phyloP scores from a whole-genome alignment of 495 filamentous ascomycete species.

The Neurospora sp. region DNA sequence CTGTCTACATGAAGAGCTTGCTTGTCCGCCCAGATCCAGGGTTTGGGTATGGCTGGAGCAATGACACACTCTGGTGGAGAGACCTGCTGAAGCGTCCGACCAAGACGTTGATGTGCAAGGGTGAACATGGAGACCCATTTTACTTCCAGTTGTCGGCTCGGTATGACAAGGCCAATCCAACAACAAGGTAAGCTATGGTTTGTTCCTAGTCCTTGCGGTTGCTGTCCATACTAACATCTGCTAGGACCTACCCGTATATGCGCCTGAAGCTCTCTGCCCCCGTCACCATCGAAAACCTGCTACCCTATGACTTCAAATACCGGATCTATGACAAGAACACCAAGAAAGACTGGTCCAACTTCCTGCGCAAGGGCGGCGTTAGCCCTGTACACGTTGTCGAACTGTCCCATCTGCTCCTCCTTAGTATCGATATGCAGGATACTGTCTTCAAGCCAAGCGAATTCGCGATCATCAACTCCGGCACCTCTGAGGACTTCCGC shows the following conservation, averaged over 20 bases:
- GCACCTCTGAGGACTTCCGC: constrained; percentile 74
- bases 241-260: constrained; percentile 86
- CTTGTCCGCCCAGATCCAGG: constrained; percentile 91
- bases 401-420: constrained; percentile 78
- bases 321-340: constrained; percentile 97
- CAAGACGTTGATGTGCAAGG: constrained; percentile 73
- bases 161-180: constrained; percentile 69
- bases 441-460: constrained; percentile 90
- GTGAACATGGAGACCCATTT: constrained; percentile 78
- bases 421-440: constrained; percentile 94
- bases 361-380: constrained; percentile 87
- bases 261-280: constrained; percentile 80
- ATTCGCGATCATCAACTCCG: constrained; percentile 92
- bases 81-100: constrained; percentile 78
- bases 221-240: constrained; percentile 16
- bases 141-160: constrained; percentile 91
- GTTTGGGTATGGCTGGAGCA: constrained; percentile 93
- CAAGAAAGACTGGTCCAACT: constrained; percentile 97
- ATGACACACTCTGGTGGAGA: constrained; percentile 81
- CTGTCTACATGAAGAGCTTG: constrained; percentile 80
- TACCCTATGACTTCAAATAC: constrained; percentile 98
- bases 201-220: not conserved
- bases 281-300: constrained; percentile 84
- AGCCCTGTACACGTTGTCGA: constrained; percentile 97
- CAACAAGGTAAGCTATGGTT: constrained; percentile 46